These are phyloP conservation scores for Claviceps digitariae DNA, from an alignment of 2,329 filamentous ascomycete genomes.

Conservation along the genomic window DNA sequence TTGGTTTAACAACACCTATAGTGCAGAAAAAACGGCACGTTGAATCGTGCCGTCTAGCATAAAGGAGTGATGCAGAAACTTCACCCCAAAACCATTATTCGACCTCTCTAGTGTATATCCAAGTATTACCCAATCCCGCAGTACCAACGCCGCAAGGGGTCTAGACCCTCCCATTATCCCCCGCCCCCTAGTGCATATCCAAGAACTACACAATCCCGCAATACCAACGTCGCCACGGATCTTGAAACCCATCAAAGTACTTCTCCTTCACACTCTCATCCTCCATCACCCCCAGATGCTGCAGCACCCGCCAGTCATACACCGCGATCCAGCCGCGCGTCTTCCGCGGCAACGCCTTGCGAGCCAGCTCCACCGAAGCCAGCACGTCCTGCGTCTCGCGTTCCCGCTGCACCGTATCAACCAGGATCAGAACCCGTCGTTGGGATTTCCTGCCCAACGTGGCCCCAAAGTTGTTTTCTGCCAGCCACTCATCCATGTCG, in stretches of 20 bases:
- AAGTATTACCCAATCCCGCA: too few relatives aligned
- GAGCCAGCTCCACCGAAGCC: conserved; percentile 16
- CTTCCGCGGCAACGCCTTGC: conserved; percentile 14
- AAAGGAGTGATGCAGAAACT: too few relatives aligned
- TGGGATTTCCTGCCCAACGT: background rate
- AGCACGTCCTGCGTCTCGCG: conserved; percentile 21
- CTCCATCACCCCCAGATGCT: conserved; percentile 27
- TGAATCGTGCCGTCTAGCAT: too few relatives aligned
- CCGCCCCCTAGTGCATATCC: too few relatives aligned
- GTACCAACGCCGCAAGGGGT: too few relatives aligned
- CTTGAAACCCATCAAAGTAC: conserved; percentile 21
- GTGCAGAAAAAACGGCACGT: too few relatives aligned
- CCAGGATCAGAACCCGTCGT: conserved; percentile 18
- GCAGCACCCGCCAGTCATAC: conserved; percentile 34
- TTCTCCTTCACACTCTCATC: conserved; percentile 16
- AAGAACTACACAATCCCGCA: conserved; percentile 25
- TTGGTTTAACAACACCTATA: too few relatives aligned
- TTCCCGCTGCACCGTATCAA: conserved; percentile 24
- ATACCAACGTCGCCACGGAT: conserved; percentile 31
- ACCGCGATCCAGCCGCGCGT: conserved; percentile 25
- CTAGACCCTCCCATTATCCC: too few relatives aligned
- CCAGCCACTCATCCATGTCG: conserved; percentile 23
- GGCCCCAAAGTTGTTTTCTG: conserved; percentile 3
- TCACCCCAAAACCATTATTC: too few relatives aligned
- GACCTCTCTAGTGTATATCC: too few relatives aligned